Percentiles rank a stretch among this genome's conserved stretches.
These are phyloP conservation scores for Pulveroboletus sp. DNA, from an alignment of 768 basidiomycete genomes.

Conservation along the genomic window DNA sequence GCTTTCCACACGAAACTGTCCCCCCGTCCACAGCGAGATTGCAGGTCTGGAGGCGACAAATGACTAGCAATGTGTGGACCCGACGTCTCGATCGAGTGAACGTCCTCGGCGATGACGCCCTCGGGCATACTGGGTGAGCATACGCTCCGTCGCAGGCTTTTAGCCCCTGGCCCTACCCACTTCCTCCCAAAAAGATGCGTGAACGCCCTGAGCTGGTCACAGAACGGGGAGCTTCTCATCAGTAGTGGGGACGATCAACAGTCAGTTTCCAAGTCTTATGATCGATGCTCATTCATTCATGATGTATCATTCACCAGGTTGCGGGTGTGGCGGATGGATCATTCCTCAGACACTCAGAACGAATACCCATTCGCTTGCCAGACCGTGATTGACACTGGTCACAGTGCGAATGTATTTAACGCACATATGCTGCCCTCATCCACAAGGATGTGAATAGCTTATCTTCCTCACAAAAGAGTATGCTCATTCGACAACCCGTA, in stretches of 20 bases:
- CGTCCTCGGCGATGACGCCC: slow-evolving; percentile 56
- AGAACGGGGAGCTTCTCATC: slow-evolving; percentile 57
- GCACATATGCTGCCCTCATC: slow-evolving; percentile 75
- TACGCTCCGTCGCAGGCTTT: slow-evolving; percentile 7
- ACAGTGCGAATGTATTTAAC: slow-evolving; percentile 82
- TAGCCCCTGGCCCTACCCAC: not conserved
- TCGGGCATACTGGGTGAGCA: slow-evolving; percentile 68
- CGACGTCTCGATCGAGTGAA: slow-evolving; percentile 58
- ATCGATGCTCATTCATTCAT: not conserved
- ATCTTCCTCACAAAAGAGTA: slow-evolving; percentile 11
- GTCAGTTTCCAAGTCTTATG: slow-evolving; percentile 30
- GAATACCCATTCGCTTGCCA: slow-evolving; percentile 65
- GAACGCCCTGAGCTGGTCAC: slow-evolving; percentile 73
- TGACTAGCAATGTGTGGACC: slow-evolving; percentile 24
- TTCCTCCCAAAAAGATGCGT: slow-evolving; percentile 51
- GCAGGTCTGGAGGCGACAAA: slow-evolving; percentile 20
- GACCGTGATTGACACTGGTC: slow-evolving; percentile 72
- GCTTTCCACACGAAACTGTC: slow-evolving; percentile 2
- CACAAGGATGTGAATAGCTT: slow-evolving; percentile 59
- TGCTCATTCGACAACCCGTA: slow-evolving; percentile 24
- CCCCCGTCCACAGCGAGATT: slow-evolving; percentile 21
- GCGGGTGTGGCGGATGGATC: slow-evolving; percentile 73
- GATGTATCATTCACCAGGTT: slow-evolving; percentile 39
- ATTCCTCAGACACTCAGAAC: slow-evolving; percentile 28
- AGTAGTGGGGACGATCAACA: slow-evolving; percentile 74